These are phyloP conservation scores for Perkinsus olseni DNA, from an alignment of 169 alveolate genomes.

Conservation along the genomic window DNA sequence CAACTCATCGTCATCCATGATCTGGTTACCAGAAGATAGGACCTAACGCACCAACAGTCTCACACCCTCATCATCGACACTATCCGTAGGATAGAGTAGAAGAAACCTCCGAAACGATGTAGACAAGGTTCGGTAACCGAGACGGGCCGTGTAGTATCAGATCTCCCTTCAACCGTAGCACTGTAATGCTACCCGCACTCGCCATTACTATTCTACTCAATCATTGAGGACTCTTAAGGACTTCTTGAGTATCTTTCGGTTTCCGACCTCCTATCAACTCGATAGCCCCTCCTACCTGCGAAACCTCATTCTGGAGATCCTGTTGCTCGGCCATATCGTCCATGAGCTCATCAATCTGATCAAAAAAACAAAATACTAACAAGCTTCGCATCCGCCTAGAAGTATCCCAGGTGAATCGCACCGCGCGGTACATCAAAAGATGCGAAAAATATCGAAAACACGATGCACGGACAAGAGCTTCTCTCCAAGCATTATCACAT, in stretches of 20 bases:
- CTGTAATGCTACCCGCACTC: no score
- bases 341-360: slow-evolving; percentile 17
- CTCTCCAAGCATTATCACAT: not conserved
- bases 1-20: not conserved
- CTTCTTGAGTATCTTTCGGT: no score
- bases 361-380: not conserved
- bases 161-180: no score
- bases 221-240: no score
- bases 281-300: no score
- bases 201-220: no score
- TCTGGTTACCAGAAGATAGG: not conserved
- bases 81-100: not conserved
- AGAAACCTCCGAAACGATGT: not conserved
- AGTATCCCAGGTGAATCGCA: not conserved
- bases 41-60: not conserved
- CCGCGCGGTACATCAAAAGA: no score
- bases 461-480: not conserved
- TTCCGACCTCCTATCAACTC: no score
- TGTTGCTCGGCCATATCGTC: slow-evolving; percentile 23
- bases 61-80: no score
- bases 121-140: no score
- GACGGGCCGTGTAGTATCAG: no score
- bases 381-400: not conserved
- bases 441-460: not conserved
- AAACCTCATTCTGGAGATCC: slow-evolving; percentile 26